Percentiles rank a stretch among this genome's conserved stretches.
phyloP scores from a whole-genome alignment of 78 protist genomes.

The Tieghemostelium lacteum region DNA sequence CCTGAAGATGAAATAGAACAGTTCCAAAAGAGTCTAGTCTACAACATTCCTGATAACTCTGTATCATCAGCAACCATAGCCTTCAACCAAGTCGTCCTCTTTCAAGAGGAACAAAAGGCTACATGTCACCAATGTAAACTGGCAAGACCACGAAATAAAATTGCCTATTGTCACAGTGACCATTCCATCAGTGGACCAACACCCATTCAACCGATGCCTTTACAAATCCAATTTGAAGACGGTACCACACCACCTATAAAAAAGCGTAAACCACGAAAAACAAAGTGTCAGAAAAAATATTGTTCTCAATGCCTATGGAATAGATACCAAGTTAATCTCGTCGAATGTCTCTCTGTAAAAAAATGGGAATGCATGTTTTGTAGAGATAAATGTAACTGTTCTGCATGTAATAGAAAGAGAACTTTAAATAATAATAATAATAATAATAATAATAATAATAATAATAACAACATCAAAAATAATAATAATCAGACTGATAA shows the following conservation, averaged over 20 bases:
- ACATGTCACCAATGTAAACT: slow-evolving; percentile 78
- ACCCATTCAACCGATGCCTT: no score
- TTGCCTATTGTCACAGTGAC: slow-evolving; percentile 53
- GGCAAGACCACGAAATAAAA: slow-evolving; percentile 19
- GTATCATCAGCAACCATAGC: slow-evolving; percentile 67
- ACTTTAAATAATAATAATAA: not conserved
- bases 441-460: not conserved
- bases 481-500: not conserved
- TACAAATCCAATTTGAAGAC: no score
- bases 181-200: no score
- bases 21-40: no score
- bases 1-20: no score
- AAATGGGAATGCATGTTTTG: slow-evolving; percentile 44
- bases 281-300: slow-evolving; percentile 46
- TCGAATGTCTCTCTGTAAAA: slow-evolving; percentile 13
- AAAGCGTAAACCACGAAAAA: not conserved
- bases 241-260: not conserved
- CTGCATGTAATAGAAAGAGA: slow-evolving; percentile 41
- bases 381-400: slow-evolving; percentile 28
- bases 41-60: not conserved
- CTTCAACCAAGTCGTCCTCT: slow-evolving; percentile 25
- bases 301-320: slow-evolving; percentile 63
- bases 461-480: not conserved
- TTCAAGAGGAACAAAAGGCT: slow-evolving; percentile 26
- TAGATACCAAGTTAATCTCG: slow-evolving; percentile 33